A percentile compares a stretch with the other conserved stretches of the same genome.
Evolutionary conservation across 176 grass and related monocot species (phyloP).

Genomic region (Oryza rufipogon): DNA sequence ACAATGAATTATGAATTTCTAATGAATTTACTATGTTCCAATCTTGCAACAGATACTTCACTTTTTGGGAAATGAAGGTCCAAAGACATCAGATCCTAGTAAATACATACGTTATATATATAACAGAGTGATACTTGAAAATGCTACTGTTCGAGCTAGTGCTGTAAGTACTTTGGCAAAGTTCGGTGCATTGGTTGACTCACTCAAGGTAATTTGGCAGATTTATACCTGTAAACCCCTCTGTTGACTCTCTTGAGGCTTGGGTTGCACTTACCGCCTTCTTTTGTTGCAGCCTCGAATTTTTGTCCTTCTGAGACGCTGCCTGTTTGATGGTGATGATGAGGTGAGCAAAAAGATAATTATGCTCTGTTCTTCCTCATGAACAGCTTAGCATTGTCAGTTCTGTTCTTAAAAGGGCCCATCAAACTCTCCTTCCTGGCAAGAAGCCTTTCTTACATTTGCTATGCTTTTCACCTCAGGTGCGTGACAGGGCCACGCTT

Average conservation of each 20-base stretch:
- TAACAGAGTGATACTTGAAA: conserved; percentile 99
- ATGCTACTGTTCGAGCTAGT: conserved; percentile 96
- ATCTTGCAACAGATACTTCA: conserved; percentile 80
- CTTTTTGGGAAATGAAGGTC: conserved; percentile 98
- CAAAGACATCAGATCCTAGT: conserved; percentile 94
- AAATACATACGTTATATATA: conserved; percentile 99
- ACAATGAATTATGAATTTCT: conserved; percentile 27
- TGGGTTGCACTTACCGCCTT: conserved; percentile 25
- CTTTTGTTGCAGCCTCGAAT: conserved; percentile 86
- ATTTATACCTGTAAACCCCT: not conserved
- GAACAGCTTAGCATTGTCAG: conserved; percentile 14
- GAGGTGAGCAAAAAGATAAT: conserved; percentile 62
- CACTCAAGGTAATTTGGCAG: conserved; percentile 74
- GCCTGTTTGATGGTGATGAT: conserved; percentile 98
- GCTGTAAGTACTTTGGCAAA: conserved; percentile 97
- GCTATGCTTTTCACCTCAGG: conserved; percentile 45
- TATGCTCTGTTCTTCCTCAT: conserved; percentile 18
- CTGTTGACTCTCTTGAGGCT: not conserved
- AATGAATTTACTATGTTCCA: conserved; percentile 21
- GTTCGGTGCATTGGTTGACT: conserved; percentile 89
- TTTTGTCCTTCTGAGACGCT: conserved; percentile 92
- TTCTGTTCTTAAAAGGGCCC: conserved; percentile 1
- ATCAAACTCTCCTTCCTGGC: not conserved
- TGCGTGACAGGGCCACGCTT: conserved; percentile 92
- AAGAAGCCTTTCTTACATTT: conserved; percentile 26